These are phyloP conservation scores for Seiridium cupressi DNA, from an alignment of 2,329 filamentous ascomycete genomes.

Conservation along the genomic window DNA sequence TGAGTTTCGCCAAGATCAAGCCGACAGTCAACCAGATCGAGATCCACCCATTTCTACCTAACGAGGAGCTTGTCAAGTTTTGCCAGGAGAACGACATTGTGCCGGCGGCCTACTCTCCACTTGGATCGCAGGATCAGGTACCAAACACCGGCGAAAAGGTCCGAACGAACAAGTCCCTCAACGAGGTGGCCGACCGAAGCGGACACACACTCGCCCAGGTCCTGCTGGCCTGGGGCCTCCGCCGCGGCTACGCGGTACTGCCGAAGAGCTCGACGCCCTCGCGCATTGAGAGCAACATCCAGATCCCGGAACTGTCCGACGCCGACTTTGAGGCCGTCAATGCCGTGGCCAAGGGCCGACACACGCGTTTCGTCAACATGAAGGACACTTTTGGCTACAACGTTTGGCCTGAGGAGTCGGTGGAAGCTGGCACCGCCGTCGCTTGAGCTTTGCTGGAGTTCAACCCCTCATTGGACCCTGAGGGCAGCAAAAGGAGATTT, in stretches of 20 bases:
- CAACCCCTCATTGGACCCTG: conserved; percentile 1
- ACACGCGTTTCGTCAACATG: conserved; percentile 77
- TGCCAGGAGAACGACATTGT: conserved; percentile 51
- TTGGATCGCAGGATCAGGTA: conserved; percentile 68
- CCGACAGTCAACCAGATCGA: conserved; percentile 44
- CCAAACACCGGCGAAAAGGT: conserved; percentile 67
- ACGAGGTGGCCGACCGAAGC: conserved; percentile 55
- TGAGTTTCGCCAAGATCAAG: conserved; percentile 36
- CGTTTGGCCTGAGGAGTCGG: conserved; percentile 61
- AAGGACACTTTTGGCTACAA: conserved; percentile 77
- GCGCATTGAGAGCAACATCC: conserved; percentile 65
- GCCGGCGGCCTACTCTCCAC: conserved; percentile 48
- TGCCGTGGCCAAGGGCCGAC: conserved; percentile 62
- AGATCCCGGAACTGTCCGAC: conserved; percentile 52
- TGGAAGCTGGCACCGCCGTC: conserved; percentile 15
- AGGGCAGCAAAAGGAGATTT: not conserved
- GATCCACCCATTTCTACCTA: conserved; percentile 45
- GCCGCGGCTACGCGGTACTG: conserved; percentile 64
- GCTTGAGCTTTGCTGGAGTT: conserved; percentile 5
- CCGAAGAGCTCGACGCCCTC: conserved; percentile 68
- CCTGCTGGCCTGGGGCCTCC: conserved; percentile 64
- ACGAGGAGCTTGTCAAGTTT: conserved; percentile 49
- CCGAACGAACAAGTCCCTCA: conserved; percentile 56
- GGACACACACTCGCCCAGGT: conserved; percentile 60
- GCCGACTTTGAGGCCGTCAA: conserved; percentile 62